Evolutionary conservation across 2,329 filamentous ascomycete genomes (phyloP), one percentile per base, ranked within the genome.

Genomic region (Botryotinia globosa): DNA sequence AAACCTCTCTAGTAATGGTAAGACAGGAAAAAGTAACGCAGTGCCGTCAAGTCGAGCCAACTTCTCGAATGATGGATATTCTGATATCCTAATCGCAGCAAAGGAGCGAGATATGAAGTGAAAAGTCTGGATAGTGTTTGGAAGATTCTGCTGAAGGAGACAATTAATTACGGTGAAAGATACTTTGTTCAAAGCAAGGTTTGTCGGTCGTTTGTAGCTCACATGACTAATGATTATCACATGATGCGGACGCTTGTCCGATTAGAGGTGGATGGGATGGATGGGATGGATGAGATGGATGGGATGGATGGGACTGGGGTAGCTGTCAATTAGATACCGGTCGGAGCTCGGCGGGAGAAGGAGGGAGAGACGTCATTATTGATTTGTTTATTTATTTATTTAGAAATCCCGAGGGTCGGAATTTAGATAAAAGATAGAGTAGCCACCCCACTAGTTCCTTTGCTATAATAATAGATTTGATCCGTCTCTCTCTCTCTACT

Each of bases 401-500:
- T 67, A 67, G 65, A 42, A 42, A 67, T 67, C 65, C 48, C 48
- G 25, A 67, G 34, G 51, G n/a, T 32, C 42, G 62, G 62, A n/a
- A 25, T 65, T 65, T 45, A 65, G 42, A 65, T 48, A 64, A 32
- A 56, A 56, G 51, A 56, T 32, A 56, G 51, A 56, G 59, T 59
- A n/a, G 59, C 16, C 34, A 54, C 65, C 65, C 65, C 65, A 67
- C 65, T 56, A 67, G 56, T 42, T 42, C 54, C 65, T 54, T n/a
- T 67, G 37, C 25, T 34, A 39, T 34, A n/a, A n/a, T n/a, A n/a
- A n/a, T n/a, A 37, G 51, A 16, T 67, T n/a, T 10, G 34, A 29
- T 54, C 45, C 20, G 10, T 51, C 48, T 54, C 48, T 45, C 45
- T 37, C 48, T 51, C 48, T 54, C 48, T 45, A 5, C 9, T 37